Percentiles rank a stretch among this genome's conserved stretches.
Conservation (phyloP, 257 asterid genomes). For the Petrea volubilis region DNA sequence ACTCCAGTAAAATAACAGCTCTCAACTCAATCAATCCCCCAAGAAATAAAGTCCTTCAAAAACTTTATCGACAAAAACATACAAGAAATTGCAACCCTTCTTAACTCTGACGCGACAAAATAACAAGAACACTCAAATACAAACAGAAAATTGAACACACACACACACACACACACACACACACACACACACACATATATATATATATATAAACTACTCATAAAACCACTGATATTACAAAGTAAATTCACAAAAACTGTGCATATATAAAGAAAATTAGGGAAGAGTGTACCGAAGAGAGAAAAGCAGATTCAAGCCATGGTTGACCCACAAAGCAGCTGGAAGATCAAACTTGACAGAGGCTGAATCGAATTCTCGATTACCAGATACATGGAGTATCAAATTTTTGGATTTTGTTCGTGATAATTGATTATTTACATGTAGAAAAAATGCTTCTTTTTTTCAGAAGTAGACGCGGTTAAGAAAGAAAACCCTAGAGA, state of each 20-base stretch:
- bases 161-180: too few species aligned
- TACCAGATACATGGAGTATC: constrained; percentile 4
- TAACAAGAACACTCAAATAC: neutral
- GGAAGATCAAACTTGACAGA: constrained; percentile 18
- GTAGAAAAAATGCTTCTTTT: neutral
- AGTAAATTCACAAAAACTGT: neutral
- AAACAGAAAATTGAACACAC: neutral
- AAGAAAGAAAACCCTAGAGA: constrained; percentile 47
- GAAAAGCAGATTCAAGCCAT: constrained; percentile 35
- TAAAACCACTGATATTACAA: too few species aligned
- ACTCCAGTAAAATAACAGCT: neutral
- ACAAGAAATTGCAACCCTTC: neutral
- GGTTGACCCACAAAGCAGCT: constrained; percentile 35
- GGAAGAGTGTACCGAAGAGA: constrained; percentile 22
- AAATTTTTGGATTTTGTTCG: constrained; percentile 1
- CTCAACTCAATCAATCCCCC: constrained; percentile 7
- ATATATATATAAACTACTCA: too few species aligned
- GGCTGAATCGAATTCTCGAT: constrained; percentile 22
- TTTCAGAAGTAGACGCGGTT: constrained; percentile 40
- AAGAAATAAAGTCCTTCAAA: constrained; percentile 7
- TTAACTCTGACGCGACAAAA: neutral
- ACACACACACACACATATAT: too few species aligned
- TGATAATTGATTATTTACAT: neutral
- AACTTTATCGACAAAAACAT: neutral
- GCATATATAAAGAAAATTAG: neutral